phyloP scores from a whole-genome alignment of 2,329 filamentous ascomycete species.

The Colletotrichum sublineola region DNA sequence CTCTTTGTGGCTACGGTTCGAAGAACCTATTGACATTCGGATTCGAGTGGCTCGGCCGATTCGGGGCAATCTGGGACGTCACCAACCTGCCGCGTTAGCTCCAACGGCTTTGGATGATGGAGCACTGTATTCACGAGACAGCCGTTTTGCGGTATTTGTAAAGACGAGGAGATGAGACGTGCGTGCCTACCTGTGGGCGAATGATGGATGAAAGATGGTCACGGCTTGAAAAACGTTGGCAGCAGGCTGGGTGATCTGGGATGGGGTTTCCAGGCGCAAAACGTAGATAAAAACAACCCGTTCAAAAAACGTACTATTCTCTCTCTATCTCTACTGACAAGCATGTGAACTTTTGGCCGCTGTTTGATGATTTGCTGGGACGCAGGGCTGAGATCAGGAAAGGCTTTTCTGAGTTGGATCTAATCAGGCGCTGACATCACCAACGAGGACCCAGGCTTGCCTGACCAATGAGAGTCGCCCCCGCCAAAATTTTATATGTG shows the following conservation, averaged over 20 bases:
- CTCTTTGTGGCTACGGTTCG: slow-evolving; percentile 5
- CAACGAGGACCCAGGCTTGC: neutral
- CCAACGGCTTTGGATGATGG: neutral
- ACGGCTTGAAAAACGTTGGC: neutral
- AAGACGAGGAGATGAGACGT: slow-evolving; percentile 4
- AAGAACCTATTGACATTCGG: slow-evolving; percentile 10
- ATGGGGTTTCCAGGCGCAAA: slow-evolving; percentile 16
- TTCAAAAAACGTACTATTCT: neutral
- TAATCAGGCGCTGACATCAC: slow-evolving; percentile 29
- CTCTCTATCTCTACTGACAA: neutral
- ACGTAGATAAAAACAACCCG: slow-evolving; percentile 23
- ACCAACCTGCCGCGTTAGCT: neutral
- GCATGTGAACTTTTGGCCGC: neutral
- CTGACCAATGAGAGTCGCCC: slow-evolving; percentile 21
- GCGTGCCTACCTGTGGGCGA: slow-evolving; percentile 22
- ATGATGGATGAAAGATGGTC: slow-evolving; percentile 4
- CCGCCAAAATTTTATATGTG: slow-evolving; percentile 55
- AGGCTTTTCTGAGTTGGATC: slow-evolving; percentile 4
- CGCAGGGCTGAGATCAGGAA: neutral
- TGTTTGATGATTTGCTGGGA: neutral
- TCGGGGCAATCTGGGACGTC: neutral
- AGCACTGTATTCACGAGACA: slow-evolving; percentile 16
- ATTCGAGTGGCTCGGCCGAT: neutral
- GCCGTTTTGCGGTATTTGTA: slow-evolving; percentile 8
- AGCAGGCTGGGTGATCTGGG: slow-evolving; percentile 6